Evolutionary conservation across 331 rosid genomes (phyloP), one percentile per base, ranked within the genome.

Genomic region (Dryas integrifolia): DNA sequence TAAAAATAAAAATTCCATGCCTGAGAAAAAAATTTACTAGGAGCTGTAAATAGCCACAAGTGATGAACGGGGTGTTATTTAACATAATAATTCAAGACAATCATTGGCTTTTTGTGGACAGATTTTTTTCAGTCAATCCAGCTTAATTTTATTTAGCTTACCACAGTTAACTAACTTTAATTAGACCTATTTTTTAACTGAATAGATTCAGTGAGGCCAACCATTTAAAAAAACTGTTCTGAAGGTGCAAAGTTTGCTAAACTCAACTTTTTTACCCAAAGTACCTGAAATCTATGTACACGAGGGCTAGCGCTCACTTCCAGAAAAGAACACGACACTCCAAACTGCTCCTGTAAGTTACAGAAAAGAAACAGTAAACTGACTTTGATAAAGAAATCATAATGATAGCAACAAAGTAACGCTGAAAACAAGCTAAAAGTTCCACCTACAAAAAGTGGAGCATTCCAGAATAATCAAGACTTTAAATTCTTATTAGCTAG

Each of bases 211-310:
- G 13, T 2, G 4, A 55, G 63, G 35, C 63, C 56, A 52, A 39
- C 12, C 3, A 38, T 12, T n/a, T 24, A 21, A 53, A 16, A 69
- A 69, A 51, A 51, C 35, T n/a, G 49, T 53, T 69, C 13, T 12
- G 8, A 5, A 21, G 5, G 30, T 43, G 44, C 13, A 43, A 64
- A 12, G 9, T 70, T 45, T 5, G 24, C 12, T 30, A 35, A 58
- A 26, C 35, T 39, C 63, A 53, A 39, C 16, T 16, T 7, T 53
- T 69, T 43, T 56, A 38, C 62, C 39, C 49, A 18, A 70, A 56
- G 50, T 84, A 92, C 98, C 95, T 90, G 91, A 82, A 81, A 85
- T 82, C 96, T 85, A 75, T 85, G 86, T 57, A 55, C 82, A 72
- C 43, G 86, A 85, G 95, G 76, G 76, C 81, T 79, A 62, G 80